Base-by-base conservation (phyloP, 495 filamentous ascomycete genomes). In the Copromyces sp. region DNA sequence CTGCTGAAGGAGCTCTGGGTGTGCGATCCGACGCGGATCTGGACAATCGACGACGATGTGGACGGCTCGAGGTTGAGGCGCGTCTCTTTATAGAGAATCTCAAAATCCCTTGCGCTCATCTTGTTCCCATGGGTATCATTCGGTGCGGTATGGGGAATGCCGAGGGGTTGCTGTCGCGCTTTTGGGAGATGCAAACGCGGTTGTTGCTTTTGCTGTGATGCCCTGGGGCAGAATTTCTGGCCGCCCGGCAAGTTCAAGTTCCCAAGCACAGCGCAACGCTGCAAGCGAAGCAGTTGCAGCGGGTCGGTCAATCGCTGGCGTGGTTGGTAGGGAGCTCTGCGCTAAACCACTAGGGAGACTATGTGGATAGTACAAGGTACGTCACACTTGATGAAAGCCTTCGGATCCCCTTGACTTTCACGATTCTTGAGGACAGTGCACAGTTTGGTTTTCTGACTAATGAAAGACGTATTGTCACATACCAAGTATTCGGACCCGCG, bases 11-110 rank as follows among this genome's bases (percentile, higher is more conserved):
- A 72, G 77, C 80, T 77, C 6, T 65, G 53, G 77, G 79, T 81
- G 72, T 76, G 82, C 40, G 77, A 72, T 74, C 93, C 90, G 76
- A 97, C 87, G 74, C 90, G 90, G 77, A 97, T 87, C 76, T 91
- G 89, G 79, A 93, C 87, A 74, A 90, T 86, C 45, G 91, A 90
- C 72, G 86, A 86, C 76, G 88, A 84, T 72, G 86, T 90, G 68
- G 90, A 85, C 37, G 93, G 90, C 78, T 95, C 91, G 70, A 95
- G 86, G 74, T 93, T 91, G 73, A 97, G 82, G 77, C 93, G 89
- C 77, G 92, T 92, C 84, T 98, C 94, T 80, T 94, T 94, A 85
- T 92, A 95, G 75, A 94, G 84, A 76, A 85, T 86, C 72, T 81
- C 80, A 37, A 80, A 78, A 37, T 83, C 78, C 37, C 80, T 59